Evolutionary conservation across 495 filamentous ascomycete genomes (phyloP).

Genomic region (Oleoguttula mirabilis): DNA sequence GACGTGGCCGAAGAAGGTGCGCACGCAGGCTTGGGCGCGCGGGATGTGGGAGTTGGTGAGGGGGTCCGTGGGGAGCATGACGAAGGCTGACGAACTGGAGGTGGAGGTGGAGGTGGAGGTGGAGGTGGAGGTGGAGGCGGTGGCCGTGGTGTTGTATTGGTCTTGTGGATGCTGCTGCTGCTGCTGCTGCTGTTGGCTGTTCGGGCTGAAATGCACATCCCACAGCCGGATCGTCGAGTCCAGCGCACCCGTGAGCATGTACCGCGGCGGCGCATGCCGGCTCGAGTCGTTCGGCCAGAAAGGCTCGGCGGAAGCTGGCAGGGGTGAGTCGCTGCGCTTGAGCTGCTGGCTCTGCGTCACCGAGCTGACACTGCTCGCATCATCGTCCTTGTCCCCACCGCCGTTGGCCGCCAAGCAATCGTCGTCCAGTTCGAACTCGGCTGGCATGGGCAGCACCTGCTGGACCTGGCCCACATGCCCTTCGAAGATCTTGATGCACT

Average conservation of each 20-base stretch:
- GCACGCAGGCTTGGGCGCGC: conserved; percentile 59
- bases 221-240: conserved; percentile 88
- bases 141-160: not conserved
- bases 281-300: conserved; percentile 42
- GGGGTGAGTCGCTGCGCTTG: not conserved
- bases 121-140: not conserved
- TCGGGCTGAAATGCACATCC: conserved; percentile 71
- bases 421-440: conserved; percentile 79
- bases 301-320: not conserved
- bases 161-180: not conserved
- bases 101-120: not conserved
- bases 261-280: conserved; percentile 63
- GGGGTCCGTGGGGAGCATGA: conserved; percentile 17
- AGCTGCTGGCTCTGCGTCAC: conserved; percentile 8
- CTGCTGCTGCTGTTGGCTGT: conserved; percentile 36
- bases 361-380: conserved; percentile 15
- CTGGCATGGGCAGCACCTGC: conserved; percentile 67
- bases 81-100: conserved; percentile 1
- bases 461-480: conserved; percentile 96
- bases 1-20: conserved; percentile 90
- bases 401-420: conserved; percentile 29
- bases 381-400: conserved; percentile 17
- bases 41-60: conserved; percentile 19
- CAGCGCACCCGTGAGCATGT: conserved; percentile 83
- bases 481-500: conserved; percentile 67